Base-by-base conservation (phyloP, 169 alveolate species). In the Eimeria nieschulzi region DNA sequence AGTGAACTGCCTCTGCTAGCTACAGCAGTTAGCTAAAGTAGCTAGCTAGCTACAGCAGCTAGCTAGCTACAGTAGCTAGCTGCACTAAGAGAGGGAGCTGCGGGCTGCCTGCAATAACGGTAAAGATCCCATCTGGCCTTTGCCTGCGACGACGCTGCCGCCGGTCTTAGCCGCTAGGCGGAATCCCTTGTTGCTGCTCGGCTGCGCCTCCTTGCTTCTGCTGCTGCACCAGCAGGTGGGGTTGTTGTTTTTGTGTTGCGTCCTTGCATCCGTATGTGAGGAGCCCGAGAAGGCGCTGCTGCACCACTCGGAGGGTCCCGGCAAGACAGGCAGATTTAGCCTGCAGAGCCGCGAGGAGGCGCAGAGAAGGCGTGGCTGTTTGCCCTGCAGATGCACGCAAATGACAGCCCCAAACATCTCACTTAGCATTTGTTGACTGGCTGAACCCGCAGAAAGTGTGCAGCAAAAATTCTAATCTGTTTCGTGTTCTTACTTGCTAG, bases 241-340 rank as follows among this genome's bases (percentile, higher is more conserved):
- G 87, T 71, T 55, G 87, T 71, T 78, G 71, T 72, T 54, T 68
- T 55, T 78, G 87, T 71, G 26, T 61, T 54, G 73, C 87, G 54
- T 78, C 54, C 19, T 5, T 12, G 56, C 87, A 33, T 68, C 87
- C 70, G 25, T 55, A 53, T 9, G 23, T 21, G 19, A 78, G 13
- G 9, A 78, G 53, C 26, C 55, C 87, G 53, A 78, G 71, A 53
- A 78, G 72, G 56, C 56, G 87, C 87, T 55, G 87, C 87, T 78
- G 87, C 72, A 53, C 13, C 9, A 71, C 87, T 21, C 87, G 10
- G 23, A 78, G 73, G 68, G 72, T 12, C 23, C 26, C 46, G 17
- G 68, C 25, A 8, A 78, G 39, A 17, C 56, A 5, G 9, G 59
- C 23, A 2, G 46, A 15, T 15, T 55, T 7, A 5, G 13, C n/a